These are phyloP conservation scores for Backusella tarrabulga DNA, from an alignment of 192 early-diverging fungal species.

Conservation along the genomic window DNA sequence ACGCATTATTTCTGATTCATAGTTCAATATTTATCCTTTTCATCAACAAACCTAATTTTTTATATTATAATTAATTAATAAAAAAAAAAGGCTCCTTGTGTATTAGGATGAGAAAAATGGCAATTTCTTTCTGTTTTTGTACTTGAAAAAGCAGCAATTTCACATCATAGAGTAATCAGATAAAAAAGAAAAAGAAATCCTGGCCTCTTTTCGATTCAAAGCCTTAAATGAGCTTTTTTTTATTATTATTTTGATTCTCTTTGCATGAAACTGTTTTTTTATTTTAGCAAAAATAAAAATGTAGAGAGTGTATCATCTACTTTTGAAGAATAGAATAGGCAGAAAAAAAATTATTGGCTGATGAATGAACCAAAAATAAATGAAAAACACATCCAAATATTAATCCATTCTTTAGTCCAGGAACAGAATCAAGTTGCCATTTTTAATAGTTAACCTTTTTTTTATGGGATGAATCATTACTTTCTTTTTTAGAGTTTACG, in stretches of 20 bases:
- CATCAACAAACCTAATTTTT: not conserved
- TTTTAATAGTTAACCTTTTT: too few species aligned
- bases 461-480: too few species aligned
- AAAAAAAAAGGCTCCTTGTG: not conserved
- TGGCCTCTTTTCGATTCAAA: not conserved
- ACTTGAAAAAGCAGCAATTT: not conserved
- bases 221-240: too few species aligned
- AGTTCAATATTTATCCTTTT: not conserved
- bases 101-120: not conserved
- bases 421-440: not conserved
- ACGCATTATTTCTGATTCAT: not conserved
- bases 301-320: not conserved
- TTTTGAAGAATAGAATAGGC: too few species aligned
- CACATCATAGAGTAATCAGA: not conserved
- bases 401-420: not conserved
- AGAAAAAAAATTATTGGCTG: too few species aligned
- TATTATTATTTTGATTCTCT: too few species aligned
- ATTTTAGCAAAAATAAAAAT: not conserved
- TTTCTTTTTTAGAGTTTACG: not conserved
- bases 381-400: too few species aligned
- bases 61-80: not conserved
- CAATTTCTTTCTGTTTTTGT: too few species aligned
- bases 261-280: conserved; percentile 4
- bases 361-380: too few species aligned
- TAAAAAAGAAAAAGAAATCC: not conserved